A percentile compares a stretch with the other conserved stretches of the same genome.
These are phyloP conservation scores for Phytopythium delawarense DNA, from an alignment of 352 stramenopile genomes.

Conservation along the genomic window DNA sequence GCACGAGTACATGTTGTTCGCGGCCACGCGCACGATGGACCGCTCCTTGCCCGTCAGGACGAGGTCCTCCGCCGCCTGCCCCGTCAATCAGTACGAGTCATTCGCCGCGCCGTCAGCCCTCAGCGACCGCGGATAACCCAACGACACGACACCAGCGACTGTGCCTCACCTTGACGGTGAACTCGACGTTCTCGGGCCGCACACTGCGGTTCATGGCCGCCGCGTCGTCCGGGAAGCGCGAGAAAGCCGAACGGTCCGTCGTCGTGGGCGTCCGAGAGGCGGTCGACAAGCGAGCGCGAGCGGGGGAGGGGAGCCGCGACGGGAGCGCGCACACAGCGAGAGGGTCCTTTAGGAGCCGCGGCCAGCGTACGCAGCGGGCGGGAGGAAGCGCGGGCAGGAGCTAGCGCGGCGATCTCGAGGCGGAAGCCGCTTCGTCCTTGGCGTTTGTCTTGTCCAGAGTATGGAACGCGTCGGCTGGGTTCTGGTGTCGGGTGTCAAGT, in stretches of 20 bases:
- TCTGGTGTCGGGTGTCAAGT: background rate
- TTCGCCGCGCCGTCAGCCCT: too few species aligned
- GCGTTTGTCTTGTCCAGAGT: background rate
- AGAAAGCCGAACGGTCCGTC: conserved; percentile 1
- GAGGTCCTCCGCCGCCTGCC: conserved; percentile 69
- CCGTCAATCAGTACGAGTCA: background rate
- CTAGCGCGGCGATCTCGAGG: background rate
- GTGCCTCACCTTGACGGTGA: conserved; percentile 88
- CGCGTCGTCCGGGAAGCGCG: conserved; percentile 1
- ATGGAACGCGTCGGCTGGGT: background rate
- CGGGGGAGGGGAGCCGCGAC: background rate
- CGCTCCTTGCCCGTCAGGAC: conserved; percentile 73
- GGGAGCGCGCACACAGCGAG: background rate
- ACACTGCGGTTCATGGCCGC: conserved; percentile 69
- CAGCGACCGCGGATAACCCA: too few species aligned
- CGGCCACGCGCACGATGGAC: conserved; percentile 77
- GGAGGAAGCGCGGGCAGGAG: background rate
- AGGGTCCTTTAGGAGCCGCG: background rate
- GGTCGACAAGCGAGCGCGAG: background rate
- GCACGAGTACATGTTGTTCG: conserved; percentile 91
- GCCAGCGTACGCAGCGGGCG: background rate
- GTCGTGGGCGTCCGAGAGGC: background rate
- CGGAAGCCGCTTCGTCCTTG: background rate
- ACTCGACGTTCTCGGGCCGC: conserved; percentile 93
- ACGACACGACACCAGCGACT: too few species aligned